Evolutionary conservation across 495 filamentous ascomycete species (phyloP), one percentile per base, ranked within the genome.

Genomic region (Trichoderma virens): DNA sequence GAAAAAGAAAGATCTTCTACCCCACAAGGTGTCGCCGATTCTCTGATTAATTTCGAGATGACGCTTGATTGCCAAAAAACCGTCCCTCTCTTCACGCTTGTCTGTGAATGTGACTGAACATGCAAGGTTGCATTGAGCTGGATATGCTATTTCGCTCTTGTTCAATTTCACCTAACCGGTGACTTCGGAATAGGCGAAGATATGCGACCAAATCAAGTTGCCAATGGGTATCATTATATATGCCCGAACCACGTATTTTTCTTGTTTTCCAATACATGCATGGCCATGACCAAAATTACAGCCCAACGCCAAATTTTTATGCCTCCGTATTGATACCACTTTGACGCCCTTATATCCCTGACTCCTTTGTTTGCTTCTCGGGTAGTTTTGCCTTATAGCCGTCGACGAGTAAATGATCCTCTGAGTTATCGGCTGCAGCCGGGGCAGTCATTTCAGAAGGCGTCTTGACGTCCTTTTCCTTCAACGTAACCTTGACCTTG

Each of bases 61-160:
- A 94, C 70, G 90, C 90, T 96, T 90, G 91, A 96, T 90, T 85
- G 91, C 91, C 91, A 94, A 85, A 79, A 76, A 74, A 76, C 73
- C 67, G 68, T 69, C 70, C 64, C 65, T 62, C 28, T 51, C 61
- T 28, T 25, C 35, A 14, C 25, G n/a, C 25, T 47, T 35, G 6
- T 35, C 4, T 23, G 51, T 56, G 51, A 28, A 56, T 56, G 51
- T 56, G 51, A 56, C 25, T 56, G 51, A 28, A 56, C 30, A 14
- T 20, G 6, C 5, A 7, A 13, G 18, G 35, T 16, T 43, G 13
- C 34, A 25, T 25, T 11, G 20, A 62, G 2, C 51, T 56, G 27
- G 51, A 28, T 14, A 9, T 56, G 41, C 23, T 28, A 0, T 56
- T 51, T 11, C 13, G 51, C 51, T 56, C 9, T 56, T 11, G 35